Evolutionary conservation across 371 early-diverging fungal species (phyloP), one percentile per base, ranked within the genome.

Genomic region (Saksenaea oblongispora): DNA sequence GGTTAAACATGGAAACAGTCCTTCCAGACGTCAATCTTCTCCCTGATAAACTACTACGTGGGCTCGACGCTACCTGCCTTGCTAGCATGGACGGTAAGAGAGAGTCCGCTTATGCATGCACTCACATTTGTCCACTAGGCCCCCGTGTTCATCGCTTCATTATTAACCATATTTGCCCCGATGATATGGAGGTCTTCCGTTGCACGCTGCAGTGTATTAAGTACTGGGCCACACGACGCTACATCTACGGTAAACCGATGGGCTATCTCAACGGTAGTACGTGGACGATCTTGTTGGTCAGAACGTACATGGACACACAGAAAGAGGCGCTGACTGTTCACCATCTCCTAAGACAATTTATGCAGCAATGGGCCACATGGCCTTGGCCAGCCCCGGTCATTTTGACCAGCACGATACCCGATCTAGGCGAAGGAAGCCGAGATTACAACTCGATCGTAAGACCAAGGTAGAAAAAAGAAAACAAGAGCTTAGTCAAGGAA

Each of bases 261-360:
- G 80, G 80, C 0, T 80, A 77, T 57, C 54, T 80, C n/a, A 77
- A 77, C 47, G 72, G 78, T 1, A 62, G 71, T 22, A 39, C 77
- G 0, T 73, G 75, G 75, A 70, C 75, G 3, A 26, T 77, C 1
- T 53, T 80, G 0, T 31, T 80, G 1, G n/a, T 71, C 11, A 75
- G 73, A n/a, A 67, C 72, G 3, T 80, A 80, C 37, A 34, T 69
- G 58, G 57, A 26, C 1, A 39, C 22, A 5, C 35, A 44, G 7
- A 36, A 47, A 36, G 34, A 36, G 0, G 11, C 65, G 1, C 2
- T 74, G 9, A 56, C 69, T 0, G 42, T 70, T 1, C 34, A 59
- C 0, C 26, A 34, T 0, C 28, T 80, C 0, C n/a, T 75, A 18
- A 34, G n/a, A 15, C 5, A 39, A 5, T 80, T 80, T 27, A 77